Base-by-base conservation (phyloP, 1,284 basidiomycete species). In the Cryptococcus neoformans region DNA sequence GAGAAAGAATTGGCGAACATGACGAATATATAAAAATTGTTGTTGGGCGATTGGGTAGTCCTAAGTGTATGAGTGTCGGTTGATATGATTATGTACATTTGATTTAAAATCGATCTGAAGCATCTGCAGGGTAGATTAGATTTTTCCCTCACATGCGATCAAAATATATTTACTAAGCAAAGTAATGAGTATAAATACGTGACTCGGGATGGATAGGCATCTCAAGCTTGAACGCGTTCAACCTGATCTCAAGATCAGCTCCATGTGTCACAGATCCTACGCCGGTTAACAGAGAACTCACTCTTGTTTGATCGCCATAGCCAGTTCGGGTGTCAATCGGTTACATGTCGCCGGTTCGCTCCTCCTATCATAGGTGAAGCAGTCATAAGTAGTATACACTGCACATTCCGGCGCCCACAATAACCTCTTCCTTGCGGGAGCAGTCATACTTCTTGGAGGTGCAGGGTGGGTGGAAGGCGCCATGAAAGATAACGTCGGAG, bases 261-360 rank as follows among this genome's bases (percentile, higher is more conserved):
- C 7, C 42, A n/a, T 11, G 8, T 36, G 16, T 41, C 0, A n/a
- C 45, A 47, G 48, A 28, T n/a, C 35, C 41, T 12, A 8, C 28
- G 11, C 38, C 38, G 16, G 14, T 16, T 28, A 28, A 28, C 28
- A 28, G 28, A 28, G 28, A 28, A 28, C 28, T 28, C 28, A 28
- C 80, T 94, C 91, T 78, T 94, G 91, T 82, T 97, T 97, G 78
- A 97, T 97, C 63, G 88, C 83, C 81, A 96, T 90, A 46, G 95
- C 95, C 67, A 98, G 81, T 60, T 89, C 86, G 47, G 95, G 95
- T 52, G 95, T 99, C 67, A 99, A 80, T 38, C 91, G 84, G 80
- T 94, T 97, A 86, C 93, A 97, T 17, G 95, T 98, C 48, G 93
- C 94, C 35, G 92, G 92, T 78, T 97, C 95, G 67, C 90, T 93